phyloP scores from a whole-genome alignment of 768 basidiomycete genomes.

The Cystofilobasidium macerans region DNA sequence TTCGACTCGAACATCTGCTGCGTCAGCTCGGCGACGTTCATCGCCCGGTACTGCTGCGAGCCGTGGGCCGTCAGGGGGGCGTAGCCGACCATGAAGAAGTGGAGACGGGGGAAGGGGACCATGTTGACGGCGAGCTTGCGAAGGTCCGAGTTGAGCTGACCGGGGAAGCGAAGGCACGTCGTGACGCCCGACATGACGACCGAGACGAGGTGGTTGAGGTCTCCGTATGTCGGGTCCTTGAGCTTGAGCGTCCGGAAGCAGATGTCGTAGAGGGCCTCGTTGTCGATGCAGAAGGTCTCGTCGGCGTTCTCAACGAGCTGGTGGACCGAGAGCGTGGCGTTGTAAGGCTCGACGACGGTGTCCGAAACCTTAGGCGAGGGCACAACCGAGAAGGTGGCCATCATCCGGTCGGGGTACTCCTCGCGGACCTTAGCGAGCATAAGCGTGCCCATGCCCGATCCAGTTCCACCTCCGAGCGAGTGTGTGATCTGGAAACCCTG shows the following conservation, averaged over 20 bases:
- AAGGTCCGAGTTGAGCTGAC: slow-evolving; percentile 38
- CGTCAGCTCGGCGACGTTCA: slow-evolving; percentile 93
- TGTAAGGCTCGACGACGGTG: slow-evolving; percentile 56
- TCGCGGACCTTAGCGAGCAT: slow-evolving; percentile 72
- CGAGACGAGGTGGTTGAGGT: slow-evolving; percentile 45
- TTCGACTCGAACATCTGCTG: slow-evolving; percentile 99
- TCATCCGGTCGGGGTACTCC: slow-evolving; percentile 43
- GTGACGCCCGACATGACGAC: slow-evolving; percentile 85
- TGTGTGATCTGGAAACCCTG: slow-evolving; percentile 83
- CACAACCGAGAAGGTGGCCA: slow-evolving; percentile 48
- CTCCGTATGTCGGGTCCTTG: slow-evolving; percentile 34
- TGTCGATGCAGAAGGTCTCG: slow-evolving; percentile 45
- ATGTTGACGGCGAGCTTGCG: slow-evolving; percentile 39
- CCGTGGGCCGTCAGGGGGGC: slow-evolving; percentile 41
- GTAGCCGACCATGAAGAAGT: slow-evolving; percentile 97
- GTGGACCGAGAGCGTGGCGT: slow-evolving; percentile 69
- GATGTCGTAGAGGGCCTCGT: slow-evolving; percentile 41
- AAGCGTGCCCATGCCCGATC: slow-evolving; percentile 66
- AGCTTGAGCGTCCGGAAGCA: slow-evolving; percentile 35
- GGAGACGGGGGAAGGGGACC: slow-evolving; percentile 87
- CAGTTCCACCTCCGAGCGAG: slow-evolving; percentile 84
- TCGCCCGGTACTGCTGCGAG: slow-evolving; percentile 83
- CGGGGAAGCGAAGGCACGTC: slow-evolving; percentile 42
- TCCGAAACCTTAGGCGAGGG: slow-evolving; percentile 51
- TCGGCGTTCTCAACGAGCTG: slow-evolving; percentile 84